Conservation (phyloP, 2,329 filamentous ascomycete species). For the Dactylellina drechsleri region DNA sequence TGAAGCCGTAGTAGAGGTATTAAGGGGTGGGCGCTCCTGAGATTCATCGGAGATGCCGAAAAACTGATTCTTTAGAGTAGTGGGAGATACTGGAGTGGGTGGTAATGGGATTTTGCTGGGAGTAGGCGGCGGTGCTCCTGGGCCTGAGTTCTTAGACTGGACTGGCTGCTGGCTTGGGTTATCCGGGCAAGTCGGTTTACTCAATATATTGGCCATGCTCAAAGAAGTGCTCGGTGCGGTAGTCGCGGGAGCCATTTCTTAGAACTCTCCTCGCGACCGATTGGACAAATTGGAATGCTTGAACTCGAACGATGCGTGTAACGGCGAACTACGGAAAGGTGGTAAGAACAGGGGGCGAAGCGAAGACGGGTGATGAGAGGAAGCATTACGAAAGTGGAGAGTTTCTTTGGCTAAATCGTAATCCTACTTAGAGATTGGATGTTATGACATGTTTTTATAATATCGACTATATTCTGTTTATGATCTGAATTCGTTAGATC, state of each 20-base stretch:
- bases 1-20: conserved; percentile 38
- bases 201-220: conserved; percentile 18
- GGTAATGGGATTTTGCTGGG: conserved; percentile 50
- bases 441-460: background rate
- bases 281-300: conserved; percentile 1
- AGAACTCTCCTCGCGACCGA: conserved; percentile 1
- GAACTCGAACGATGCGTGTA: conserved; percentile 31
- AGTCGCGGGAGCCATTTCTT: conserved; percentile 13
- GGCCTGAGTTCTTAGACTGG: conserved; percentile 1
- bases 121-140: conserved; percentile 28
- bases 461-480: background rate
- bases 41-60: conserved; percentile 23
- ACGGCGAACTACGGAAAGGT: conserved; percentile 22
- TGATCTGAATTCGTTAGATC: too few species aligned
- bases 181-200: conserved; percentile 16
- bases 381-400: conserved; percentile 3
- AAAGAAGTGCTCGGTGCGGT: conserved; percentile 18
- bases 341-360: conserved; percentile 14
- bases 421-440: background rate
- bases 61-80: conserved; percentile 37
- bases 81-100: conserved; percentile 33
- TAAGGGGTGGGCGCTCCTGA: conserved; percentile 30
- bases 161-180: conserved; percentile 3
- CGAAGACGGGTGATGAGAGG: conserved; percentile 24
- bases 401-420: background rate